phyloP scores from a whole-genome alignment of 352 stramenopile species.

The Phytophthora agathidicida region DNA sequence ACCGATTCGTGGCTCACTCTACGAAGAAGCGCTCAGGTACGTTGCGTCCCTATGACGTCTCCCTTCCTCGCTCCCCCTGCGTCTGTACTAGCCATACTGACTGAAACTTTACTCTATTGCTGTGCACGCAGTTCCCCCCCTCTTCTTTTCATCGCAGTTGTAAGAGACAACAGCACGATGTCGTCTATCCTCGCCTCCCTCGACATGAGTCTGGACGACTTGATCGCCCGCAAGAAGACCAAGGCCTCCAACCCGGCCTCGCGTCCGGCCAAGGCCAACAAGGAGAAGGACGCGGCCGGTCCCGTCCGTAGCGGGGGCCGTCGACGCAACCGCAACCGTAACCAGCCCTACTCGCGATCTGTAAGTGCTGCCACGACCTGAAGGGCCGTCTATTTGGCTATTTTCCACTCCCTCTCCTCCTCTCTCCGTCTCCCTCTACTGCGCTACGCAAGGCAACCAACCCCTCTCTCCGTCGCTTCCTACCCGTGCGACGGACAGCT shows the following conservation, averaged over 20 bases:
- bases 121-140: neutral
- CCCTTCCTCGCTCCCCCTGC: neutral
- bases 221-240: conserved; percentile 81
- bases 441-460: conserved; percentile 25
- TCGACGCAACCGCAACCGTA: conserved; percentile 50
- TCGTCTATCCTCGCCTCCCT: conserved; percentile 84
- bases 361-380: conserved; percentile 56
- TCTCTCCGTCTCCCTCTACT: conserved; percentile 8
- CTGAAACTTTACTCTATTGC: neutral
- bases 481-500: conserved; percentile 4
- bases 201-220: conserved; percentile 86
- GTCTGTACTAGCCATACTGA: neutral
- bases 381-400: conserved; percentile 27
- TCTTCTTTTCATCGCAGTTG: conserved; percentile 9
- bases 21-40: conserved; percentile 33
- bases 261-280: conserved; percentile 48
- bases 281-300: conserved; percentile 40
- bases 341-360: conserved; percentile 73
- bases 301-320: conserved; percentile 56
- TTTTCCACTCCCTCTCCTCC: conserved; percentile 8
- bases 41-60: neutral
- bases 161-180: conserved; percentile 39
- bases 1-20: conserved; percentile 36
- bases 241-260: conserved; percentile 53
- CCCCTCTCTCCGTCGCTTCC: conserved; percentile 8